Conservation (phyloP, 2,329 filamentous ascomycete species). For the Colletotrichum sp. region DNA sequence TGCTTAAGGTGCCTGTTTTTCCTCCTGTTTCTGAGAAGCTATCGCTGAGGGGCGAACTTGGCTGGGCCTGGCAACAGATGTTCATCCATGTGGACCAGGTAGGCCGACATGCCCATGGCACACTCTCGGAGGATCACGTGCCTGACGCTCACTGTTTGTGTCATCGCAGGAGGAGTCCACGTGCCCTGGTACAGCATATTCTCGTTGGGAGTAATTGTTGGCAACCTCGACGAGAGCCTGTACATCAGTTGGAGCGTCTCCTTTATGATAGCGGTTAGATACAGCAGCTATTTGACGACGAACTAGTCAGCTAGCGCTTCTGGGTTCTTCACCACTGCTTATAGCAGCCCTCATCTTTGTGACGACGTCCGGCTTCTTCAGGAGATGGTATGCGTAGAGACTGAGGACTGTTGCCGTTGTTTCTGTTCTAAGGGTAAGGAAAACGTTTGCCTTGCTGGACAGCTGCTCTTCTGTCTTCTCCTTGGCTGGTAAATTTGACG, state of each 20-base stretch:
- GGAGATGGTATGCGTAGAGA: no score
- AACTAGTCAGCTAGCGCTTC: not conserved
- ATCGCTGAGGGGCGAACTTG: not conserved
- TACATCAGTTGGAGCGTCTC: not conserved
- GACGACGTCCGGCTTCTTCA: no score
- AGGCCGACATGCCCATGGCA: not conserved
- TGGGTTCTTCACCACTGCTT: accelerated
- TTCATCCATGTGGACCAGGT: not conserved
- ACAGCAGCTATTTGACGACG: not conserved
- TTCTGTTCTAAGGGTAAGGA: accelerated
- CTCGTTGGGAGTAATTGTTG: accelerated
- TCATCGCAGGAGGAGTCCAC: not conserved
- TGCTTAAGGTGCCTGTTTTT: not conserved
- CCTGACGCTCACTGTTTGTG: not conserved
- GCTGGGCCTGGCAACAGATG: not conserved
- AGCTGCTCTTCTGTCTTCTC: no score
- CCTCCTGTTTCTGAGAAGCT: not conserved
- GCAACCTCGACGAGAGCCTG: not conserved
- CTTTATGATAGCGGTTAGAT: not conserved
- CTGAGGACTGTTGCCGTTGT: accelerated
- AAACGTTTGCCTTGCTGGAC: accelerated
- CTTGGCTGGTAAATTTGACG: no score
- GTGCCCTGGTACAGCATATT: not conserved
- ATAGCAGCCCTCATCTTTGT: no score
- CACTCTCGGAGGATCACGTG: not conserved